Conservation (phyloP, 78 protist species). For the slime mould (Dictyostelium discoideum) region dicty_2.7 NC_007089.4:4868501-4869000, state of each 20-base stretch:
- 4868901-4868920: conserved; percentile 38
- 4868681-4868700: conserved; percentile 63
- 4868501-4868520: neutral
- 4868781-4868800: neutral
- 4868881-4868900: conserved; percentile 58
- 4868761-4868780: conserved; percentile 4
- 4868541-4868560: conserved; percentile 25
- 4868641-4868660: neutral
- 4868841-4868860: conserved; percentile 23
- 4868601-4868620: conserved; percentile 26
- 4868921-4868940: conserved; percentile 41
- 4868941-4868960: conserved; percentile 26
- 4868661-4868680: neutral
- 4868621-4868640: neutral
- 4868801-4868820: neutral
- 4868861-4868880: conserved; percentile 53
- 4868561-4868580: conserved; percentile 37
- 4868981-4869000: conserved; percentile 13
- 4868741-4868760: conserved; percentile 67
- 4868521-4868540: neutral
- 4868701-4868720: conserved; percentile 60
- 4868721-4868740: conserved; percentile 39
- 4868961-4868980: conserved; percentile 41
- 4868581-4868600: conserved; percentile 62
- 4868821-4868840: neutral